Percentiles rank a stretch among this genome's conserved stretches.
phyloP scores from a whole-genome alignment of 768 basidiomycete genomes.

The Pleurotus tuber-regium region DNA sequence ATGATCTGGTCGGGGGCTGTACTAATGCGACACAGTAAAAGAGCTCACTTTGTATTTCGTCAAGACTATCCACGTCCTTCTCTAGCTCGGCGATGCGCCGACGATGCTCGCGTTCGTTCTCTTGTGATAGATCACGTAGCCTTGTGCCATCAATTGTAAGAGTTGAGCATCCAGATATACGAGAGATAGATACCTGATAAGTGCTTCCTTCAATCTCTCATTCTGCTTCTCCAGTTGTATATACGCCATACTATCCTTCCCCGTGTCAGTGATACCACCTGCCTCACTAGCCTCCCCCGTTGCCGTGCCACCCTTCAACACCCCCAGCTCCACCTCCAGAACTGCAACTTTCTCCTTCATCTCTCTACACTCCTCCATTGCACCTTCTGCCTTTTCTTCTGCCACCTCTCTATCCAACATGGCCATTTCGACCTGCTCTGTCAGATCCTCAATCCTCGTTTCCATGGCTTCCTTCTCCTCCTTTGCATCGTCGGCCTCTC shows the following conservation, averaged over 20 bases:
- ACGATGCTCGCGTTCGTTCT: constrained; percentile 84
- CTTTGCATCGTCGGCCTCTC: constrained; percentile 2
- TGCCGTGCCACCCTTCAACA: constrained; percentile 61
- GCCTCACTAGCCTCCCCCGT: constrained; percentile 18
- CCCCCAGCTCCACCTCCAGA: constrained; percentile 79
- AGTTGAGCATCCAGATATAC: neutral
- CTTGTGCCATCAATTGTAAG: constrained; percentile 33
- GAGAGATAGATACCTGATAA: constrained; percentile 58
- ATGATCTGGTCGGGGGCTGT: constrained; percentile 9
- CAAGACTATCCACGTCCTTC: constrained; percentile 74
- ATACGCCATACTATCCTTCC: constrained; percentile 62
- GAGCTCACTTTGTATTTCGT: constrained; percentile 72
- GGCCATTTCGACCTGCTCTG: constrained; percentile 92
- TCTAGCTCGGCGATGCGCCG: constrained; percentile 84
- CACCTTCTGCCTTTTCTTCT: constrained; percentile 85
- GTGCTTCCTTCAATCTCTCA: constrained; percentile 90
- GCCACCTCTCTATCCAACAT: constrained; percentile 97
- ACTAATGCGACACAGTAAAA: neutral
- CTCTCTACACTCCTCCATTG: constrained; percentile 75
- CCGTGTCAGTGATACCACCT: constrained; percentile 23
- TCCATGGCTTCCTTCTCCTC: constrained; percentile 7
- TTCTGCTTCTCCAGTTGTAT: constrained; percentile 97
- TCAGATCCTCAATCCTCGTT: constrained; percentile 47
- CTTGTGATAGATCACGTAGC: constrained; percentile 83
- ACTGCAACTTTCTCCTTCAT: constrained; percentile 75